Percentiles rank a stretch among this genome's conserved stretches.
phyloP scores from a whole-genome alignment of 129 eudicot species.

The Artemisia tridentata region DNA sequence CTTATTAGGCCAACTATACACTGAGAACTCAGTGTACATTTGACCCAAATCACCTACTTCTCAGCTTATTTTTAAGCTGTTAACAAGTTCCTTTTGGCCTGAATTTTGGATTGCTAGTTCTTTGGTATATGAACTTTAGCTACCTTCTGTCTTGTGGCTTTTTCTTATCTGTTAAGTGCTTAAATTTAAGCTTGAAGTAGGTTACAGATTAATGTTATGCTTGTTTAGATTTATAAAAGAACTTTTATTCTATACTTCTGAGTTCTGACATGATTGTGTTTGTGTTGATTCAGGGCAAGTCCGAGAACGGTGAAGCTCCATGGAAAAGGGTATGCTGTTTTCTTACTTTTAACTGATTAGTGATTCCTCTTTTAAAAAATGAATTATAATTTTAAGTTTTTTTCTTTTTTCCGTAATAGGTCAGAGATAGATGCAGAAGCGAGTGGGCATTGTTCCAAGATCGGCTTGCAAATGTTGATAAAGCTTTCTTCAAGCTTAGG shows the following conservation, averaged over 20 bases:
- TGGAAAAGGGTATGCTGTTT: constrained; percentile 73
- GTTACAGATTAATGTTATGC: too few species aligned
- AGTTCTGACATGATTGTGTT: background rate
- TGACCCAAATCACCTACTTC: too few species aligned
- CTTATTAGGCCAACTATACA: too few species aligned
- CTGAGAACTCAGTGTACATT: too few species aligned
- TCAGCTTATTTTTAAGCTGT: too few species aligned
- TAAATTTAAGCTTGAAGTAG: too few species aligned
- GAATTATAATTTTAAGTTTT: background rate
- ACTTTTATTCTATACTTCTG: background rate
- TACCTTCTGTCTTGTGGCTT: too few species aligned
- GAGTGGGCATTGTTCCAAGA: constrained; percentile 87
- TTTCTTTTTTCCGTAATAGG: constrained; percentile 30
- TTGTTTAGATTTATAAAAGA: too few species aligned
- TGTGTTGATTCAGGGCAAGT: constrained; percentile 45
- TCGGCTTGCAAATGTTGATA: constrained; percentile 75
- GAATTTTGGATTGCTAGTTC: too few species aligned
- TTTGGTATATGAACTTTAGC: too few species aligned
- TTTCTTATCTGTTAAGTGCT: too few species aligned
- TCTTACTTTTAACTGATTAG: background rate
- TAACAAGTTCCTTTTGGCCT: too few species aligned
- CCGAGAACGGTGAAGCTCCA: constrained; percentile 82
- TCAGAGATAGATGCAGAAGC: constrained; percentile 73
- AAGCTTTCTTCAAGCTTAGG: constrained; percentile 51
- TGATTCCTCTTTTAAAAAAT: background rate